Evolutionary conservation across 164 flowering plant genomes (phyloP).

Genomic region (Kalanchoe fedtschenkoi): DNA sequence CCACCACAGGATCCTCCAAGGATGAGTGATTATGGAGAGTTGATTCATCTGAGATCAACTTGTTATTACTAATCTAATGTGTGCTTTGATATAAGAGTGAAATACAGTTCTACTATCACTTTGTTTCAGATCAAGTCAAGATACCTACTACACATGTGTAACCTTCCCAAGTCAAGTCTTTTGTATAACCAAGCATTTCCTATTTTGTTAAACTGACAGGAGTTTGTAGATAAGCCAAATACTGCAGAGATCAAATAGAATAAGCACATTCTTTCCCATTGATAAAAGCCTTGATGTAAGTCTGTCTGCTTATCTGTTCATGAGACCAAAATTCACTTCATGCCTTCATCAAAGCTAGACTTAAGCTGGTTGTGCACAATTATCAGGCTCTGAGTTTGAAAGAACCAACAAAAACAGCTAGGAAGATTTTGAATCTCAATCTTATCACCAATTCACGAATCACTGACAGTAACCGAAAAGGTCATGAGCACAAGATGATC

Average conservation of each 20-base stretch:
- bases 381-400: no score
- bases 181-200: no score
- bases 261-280: not conserved
- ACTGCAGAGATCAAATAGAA: not conserved
- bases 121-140: no score
- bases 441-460: not conserved
- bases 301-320: not conserved
- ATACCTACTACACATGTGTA: no score
- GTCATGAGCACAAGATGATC: not conserved
- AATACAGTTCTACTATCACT: no score
- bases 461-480: not conserved
- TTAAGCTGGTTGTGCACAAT: no score
- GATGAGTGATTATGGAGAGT: not conserved
- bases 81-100: no score
- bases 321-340: not conserved
- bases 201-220: no score
- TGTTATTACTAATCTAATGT: not conserved
- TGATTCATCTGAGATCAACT: not conserved
- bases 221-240: no score
- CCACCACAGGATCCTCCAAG: not conserved
- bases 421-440: not conserved
- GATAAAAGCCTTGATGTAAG: not conserved
- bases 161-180: no score
- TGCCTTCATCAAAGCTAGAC: not conserved
- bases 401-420: not conserved